A percentile compares a stretch with the other conserved stretches of the same genome.
Conservation (phyloP, 1,139 yeast genomes). For the Sugiyamaella grinbergsii region DNA sequence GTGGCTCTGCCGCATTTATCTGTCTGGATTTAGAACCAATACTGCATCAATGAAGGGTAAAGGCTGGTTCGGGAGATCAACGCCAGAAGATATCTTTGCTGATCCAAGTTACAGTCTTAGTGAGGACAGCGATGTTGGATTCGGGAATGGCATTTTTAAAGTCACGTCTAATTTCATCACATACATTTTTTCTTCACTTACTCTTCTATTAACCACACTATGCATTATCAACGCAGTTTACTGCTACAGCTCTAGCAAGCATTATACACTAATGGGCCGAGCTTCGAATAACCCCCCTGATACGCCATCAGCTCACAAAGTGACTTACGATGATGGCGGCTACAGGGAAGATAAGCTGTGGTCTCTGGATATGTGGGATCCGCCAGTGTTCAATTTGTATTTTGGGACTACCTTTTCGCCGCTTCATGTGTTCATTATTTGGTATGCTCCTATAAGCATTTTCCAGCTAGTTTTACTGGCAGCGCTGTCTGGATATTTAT, state of each 20-base stretch:
- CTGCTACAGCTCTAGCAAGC: conserved; percentile 43
- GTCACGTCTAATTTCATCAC: conserved; percentile 11
- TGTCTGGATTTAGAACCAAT: background rate
- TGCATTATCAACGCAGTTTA: conserved; percentile 42
- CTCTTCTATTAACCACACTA: conserved; percentile 23
- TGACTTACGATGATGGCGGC: conserved; percentile 32
- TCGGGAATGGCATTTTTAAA: conserved; percentile 1
- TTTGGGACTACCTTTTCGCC: conserved; percentile 63
- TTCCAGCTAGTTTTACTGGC: conserved; percentile 41
- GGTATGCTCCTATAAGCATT: conserved; percentile 48
- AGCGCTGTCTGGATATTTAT: conserved; percentile 48
- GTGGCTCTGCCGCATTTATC: conserved; percentile 30
- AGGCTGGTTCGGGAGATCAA: background rate
- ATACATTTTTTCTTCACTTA: conserved; percentile 21
- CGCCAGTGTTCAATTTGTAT: conserved; percentile 53
- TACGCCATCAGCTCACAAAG: conserved; percentile 46
- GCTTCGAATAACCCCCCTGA: conserved; percentile 45
- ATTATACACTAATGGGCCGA: conserved; percentile 48
- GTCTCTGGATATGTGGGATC: conserved; percentile 62
- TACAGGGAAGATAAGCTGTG: conserved; percentile 42
- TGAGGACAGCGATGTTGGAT: background rate
- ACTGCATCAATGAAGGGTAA: background rate
- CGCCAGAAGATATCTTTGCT: conserved; percentile 4
- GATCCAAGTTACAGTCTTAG: background rate
- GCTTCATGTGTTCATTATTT: conserved; percentile 47